Percentiles rank a stretch among this genome's conserved stretches.
phyloP scores from a whole-genome alignment of 352 stramenopile species.

The Globisporangium spiculum region DNA sequence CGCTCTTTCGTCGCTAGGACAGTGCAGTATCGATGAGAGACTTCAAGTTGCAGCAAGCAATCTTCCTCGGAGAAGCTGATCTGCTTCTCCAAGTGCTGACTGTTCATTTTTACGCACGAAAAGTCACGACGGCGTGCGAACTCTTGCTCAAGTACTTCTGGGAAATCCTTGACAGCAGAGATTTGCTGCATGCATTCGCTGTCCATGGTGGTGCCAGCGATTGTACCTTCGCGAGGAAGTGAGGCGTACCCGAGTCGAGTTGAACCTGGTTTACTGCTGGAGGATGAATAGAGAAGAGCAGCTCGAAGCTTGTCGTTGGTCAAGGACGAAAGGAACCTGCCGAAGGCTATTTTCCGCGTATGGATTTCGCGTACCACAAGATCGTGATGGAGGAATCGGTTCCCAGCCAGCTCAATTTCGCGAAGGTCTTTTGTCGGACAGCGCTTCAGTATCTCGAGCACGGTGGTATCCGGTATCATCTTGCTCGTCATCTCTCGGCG shows the following conservation, averaged over 20 bases:
- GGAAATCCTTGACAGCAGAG: conserved; percentile 45
- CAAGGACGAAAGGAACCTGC: conserved; percentile 43
- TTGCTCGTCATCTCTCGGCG: conserved; percentile 72
- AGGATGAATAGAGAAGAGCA: conserved; percentile 15
- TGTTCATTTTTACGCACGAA: conserved; percentile 73
- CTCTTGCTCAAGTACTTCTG: conserved; percentile 56
- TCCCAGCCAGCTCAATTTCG: conserved; percentile 42
- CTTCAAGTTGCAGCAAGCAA: conserved; percentile 66
- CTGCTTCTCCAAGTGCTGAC: conserved; percentile 38
- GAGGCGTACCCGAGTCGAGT: not conserved
- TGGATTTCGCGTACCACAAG: conserved; percentile 60
- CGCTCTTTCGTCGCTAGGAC: conserved; percentile 69
- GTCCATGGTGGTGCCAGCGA: conserved; percentile 15
- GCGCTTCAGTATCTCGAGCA: conserved; percentile 62
- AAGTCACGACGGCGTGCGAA: conserved; percentile 64
- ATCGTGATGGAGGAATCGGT: conserved; percentile 55
- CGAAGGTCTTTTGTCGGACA: conserved; percentile 45
- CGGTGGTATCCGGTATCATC: conserved; percentile 61
- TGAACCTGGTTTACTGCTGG: not conserved
- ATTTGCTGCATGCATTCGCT: conserved; percentile 35
- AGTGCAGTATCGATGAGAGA: conserved; percentile 64
- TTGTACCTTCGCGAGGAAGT: not conserved
- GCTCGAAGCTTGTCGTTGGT: conserved; percentile 58
- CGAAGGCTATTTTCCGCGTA: conserved; percentile 54
- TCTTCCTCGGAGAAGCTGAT: conserved; percentile 79